Conservation (phyloP, 2,329 filamentous ascomycete genomes). For the Colletotrichum sp. region DNA sequence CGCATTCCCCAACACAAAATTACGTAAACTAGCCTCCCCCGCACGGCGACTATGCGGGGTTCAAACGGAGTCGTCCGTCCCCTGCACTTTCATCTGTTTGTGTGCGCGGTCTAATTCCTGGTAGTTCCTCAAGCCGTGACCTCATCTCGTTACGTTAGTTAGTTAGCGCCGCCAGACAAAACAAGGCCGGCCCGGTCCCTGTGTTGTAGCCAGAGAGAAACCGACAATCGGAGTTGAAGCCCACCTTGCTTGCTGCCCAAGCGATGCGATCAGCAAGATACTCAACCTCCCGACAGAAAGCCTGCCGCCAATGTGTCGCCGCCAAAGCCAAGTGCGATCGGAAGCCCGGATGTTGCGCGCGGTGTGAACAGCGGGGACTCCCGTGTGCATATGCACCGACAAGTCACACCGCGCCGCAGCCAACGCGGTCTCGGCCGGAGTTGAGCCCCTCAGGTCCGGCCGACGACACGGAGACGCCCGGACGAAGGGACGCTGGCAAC, state of each 20-base stretch:
- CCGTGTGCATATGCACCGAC: slow-evolving; percentile 32
- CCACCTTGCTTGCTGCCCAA: not conserved
- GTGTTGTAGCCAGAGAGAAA: not conserved
- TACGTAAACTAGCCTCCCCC: not conserved
- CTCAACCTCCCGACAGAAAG: slow-evolving; percentile 41
- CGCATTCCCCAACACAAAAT: not conserved
- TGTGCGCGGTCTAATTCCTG: not conserved
- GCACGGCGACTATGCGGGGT: not conserved
- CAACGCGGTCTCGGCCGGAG: not conserved
- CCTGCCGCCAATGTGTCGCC: slow-evolving; percentile 39
- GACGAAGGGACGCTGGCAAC: not conserved
- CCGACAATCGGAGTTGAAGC: not conserved
- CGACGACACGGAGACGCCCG: not conserved
- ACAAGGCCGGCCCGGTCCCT: not conserved
- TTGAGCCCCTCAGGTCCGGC: not conserved
- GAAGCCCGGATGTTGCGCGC: slow-evolving; percentile 31
- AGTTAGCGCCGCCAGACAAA: not conserved
- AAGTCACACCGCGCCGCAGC: not conserved
- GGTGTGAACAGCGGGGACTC: slow-evolving; percentile 34
- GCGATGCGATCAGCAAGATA: slow-evolving; percentile 30
- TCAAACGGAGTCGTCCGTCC: not conserved
- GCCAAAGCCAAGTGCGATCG: slow-evolving; percentile 47
- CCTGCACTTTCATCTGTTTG: not conserved
- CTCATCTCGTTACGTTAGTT: not conserved
- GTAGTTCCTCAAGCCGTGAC: not conserved